Evolutionary conservation across 208 protist genomes (phyloP), one percentile per base, ranked within the genome.

Genomic region (Lotmaria passim): DNA sequence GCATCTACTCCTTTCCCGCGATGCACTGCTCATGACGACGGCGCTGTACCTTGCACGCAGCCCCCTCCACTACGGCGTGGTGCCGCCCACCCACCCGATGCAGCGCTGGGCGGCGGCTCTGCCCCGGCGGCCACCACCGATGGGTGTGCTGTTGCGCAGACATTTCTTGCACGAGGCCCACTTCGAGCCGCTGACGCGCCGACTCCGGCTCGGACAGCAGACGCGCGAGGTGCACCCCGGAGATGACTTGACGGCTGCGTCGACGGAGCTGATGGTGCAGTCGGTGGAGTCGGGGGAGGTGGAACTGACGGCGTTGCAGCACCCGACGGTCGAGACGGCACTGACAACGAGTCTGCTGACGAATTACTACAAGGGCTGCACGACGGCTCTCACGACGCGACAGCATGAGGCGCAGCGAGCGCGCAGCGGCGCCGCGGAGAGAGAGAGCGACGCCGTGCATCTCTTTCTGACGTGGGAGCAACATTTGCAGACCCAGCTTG

Each of bases 21-120:
- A 96, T 58, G 80, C 78, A 14, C 48, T 93, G 23, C 79, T 96
- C 28, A 58, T 88, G 28, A 83, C 78, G 5, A 48, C 80, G 14
- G 78, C 82, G 28, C 48, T 96, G n/a, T 82, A 83, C 60, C 39
- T 83, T 7, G 41, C 90, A 1, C 78, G 67, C 34, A 70, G 64
- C 51, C 47, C 83, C 3, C 56, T 55, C 7, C 57, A 80, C 46
- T 26, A 19, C 34, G 58, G 46, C 8, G 55, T 52, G 14, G 19
- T 72, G 26, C 33, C 39, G 5, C 14, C 72, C 7, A 15, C 44
- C 1, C 55, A 79, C 26, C 66, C 82, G 21, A 69, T 91, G 23
- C 38, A 47, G 21, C 17, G 34, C 14, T 95, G 89, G 87, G 57
- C 73, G 24, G 63, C 51, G 6, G 71, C 61, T 1, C 65, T 95